Conservation (phyloP, 2,329 filamentous ascomycete genomes). For the Nothomitra cinnamomea region DNA sequence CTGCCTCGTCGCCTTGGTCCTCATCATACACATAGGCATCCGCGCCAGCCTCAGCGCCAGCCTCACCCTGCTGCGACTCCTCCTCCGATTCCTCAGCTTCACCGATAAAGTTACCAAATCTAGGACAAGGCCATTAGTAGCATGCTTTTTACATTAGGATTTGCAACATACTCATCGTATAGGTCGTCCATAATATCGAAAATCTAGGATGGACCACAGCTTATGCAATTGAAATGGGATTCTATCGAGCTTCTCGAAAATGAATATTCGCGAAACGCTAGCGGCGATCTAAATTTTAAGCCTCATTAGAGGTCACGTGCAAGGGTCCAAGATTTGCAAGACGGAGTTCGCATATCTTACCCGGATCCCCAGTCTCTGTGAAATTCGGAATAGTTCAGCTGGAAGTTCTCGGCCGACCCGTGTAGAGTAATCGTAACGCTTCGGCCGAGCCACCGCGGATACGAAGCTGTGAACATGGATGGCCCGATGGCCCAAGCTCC, state of each 20-base stretch:
- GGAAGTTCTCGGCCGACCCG: no score
- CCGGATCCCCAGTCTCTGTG: no score
- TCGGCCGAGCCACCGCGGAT: no score
- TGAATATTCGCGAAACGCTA: not conserved
- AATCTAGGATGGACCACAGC: not conserved
- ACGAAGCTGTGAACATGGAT: no score
- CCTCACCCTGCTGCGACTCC: constrained; percentile 58
- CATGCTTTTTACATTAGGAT: not conserved
- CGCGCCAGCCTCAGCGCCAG: constrained; percentile 54
- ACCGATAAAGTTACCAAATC: constrained; percentile 97
- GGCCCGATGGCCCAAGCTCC: no score
- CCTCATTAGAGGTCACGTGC: not conserved
- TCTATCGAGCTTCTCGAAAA: no score
- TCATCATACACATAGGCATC: constrained; percentile 69
- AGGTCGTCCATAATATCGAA: constrained; percentile 64
- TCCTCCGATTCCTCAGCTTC: constrained; percentile 79
- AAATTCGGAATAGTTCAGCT: no score
- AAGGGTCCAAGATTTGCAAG: not conserved
- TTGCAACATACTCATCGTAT: constrained; percentile 64
- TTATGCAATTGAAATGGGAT: not conserved
- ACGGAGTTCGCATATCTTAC: no score
- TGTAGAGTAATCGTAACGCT: not conserved
- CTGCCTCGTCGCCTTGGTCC: constrained; percentile 44
- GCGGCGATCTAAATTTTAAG: not conserved
- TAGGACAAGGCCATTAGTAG: constrained; percentile 22